Base-by-base conservation (phyloP, 345 rosid species). In the Balakata baccata region DNA sequence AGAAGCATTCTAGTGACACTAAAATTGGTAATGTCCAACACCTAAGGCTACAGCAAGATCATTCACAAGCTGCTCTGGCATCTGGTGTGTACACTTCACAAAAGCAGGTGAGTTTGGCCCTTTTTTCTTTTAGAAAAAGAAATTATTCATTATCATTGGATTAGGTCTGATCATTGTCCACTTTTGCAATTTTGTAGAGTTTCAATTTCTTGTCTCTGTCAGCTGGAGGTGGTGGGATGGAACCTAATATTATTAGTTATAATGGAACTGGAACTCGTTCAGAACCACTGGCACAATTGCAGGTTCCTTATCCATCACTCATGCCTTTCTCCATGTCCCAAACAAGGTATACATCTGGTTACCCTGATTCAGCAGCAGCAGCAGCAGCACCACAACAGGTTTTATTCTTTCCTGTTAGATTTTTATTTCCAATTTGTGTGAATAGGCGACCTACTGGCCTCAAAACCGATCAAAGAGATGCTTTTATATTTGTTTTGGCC, bases 131-230 rank as follows among this genome's bases (percentile, higher is more conserved):
- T 29, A 29, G 2, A 2, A 29, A 29, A 29, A 29, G 34, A 29
- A 29, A 29, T 1, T 29, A 5, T 39, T 11, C 22, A 20, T 50
- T 70, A 46, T 23, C 71, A 68, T 68, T 41, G 59, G 29, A 12
- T 49, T n/a, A 5, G 68, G 39, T 45, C 79, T 84, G 77, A 74
- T 66, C 39, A 29, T 34, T 46, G 7, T 52, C 57, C 57, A 5
- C 22, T 54, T 41, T 23, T 79, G 37, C 61, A 60, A 76, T 67
- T 69, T 45, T 7, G 76, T 86, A 93, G 98, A 71, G 78, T 79
- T 88, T 80, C 59, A 79, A 89, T 78, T 93, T 93, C 84, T 71
- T 91, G 77, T 85, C 95, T 70, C 70, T 89, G 56, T 84, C 89
- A 9, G 50, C 81, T 70, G 89, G 89, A 64, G 72, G 71, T 46